Conservation (phyloP, 148 eudicot species). For the Camellia japonica region DNA sequence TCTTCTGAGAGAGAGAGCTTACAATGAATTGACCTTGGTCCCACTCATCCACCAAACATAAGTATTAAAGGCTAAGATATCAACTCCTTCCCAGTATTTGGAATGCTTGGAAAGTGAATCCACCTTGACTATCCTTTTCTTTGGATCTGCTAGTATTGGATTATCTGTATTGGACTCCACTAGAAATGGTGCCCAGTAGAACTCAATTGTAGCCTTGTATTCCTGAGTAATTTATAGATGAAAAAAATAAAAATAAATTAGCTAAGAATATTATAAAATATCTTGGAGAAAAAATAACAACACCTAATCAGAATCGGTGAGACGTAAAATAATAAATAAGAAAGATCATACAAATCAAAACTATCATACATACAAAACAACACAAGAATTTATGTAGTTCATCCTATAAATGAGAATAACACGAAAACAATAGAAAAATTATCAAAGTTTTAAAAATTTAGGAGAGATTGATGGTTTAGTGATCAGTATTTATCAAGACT, state of each 20-base stretch:
- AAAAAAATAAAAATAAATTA: not conserved
- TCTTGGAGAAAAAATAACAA: too few species aligned
- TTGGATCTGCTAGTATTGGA: constrained; percentile 64
- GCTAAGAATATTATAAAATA: not conserved
- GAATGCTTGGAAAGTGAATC: constrained; percentile 81
- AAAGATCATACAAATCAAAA: too few species aligned
- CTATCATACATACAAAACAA: too few species aligned
- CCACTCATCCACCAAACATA: constrained; percentile 99
- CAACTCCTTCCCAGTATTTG: constrained; percentile 74
- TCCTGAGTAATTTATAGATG: constrained; percentile 31
- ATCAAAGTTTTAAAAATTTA: too few species aligned
- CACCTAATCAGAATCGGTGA: too few species aligned
- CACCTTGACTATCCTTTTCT: constrained; percentile 67
- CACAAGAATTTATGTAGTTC: too few species aligned
- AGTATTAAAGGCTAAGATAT: constrained; percentile 77
- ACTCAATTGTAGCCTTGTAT: constrained; percentile 84
- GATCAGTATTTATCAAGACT: too few species aligned
- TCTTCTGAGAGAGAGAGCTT: constrained; percentile 18
- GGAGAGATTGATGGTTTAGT: too few species aligned
- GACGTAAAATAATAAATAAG: too few species aligned
- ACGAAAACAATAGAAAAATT: too few species aligned
- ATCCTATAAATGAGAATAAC: too few species aligned
- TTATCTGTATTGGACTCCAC: constrained; percentile 81
- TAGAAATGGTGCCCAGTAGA: constrained; percentile 94
- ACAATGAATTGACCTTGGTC: constrained; percentile 64